Conservation (phyloP, 2,329 filamentous ascomycete species). For the Stagonosporopsis cucurbitacearum region DNA sequence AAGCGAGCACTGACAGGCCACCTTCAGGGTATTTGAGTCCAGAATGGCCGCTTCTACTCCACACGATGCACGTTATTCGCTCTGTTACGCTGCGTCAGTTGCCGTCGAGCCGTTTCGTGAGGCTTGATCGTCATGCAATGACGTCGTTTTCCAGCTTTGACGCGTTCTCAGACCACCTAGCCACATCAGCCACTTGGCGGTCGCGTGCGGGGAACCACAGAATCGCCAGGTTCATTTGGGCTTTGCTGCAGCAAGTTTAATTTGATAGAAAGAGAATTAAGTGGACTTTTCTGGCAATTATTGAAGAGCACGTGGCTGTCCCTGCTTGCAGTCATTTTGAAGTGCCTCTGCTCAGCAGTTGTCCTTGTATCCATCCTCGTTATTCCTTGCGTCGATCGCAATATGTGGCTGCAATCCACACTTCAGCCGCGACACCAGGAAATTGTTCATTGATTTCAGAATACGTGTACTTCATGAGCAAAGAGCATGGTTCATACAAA, state of each 20-base stretch:
- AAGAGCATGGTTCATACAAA: neutral
- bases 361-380: neutral
- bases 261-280: too few relatives aligned
- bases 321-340: neutral
- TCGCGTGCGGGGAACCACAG: conserved; percentile 24
- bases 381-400: conserved; percentile 3
- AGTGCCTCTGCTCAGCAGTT: conserved; percentile 3
- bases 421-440: conserved; percentile 18
- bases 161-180: conserved; percentile 24
- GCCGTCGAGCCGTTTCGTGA: conserved; percentile 28
- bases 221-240: neutral
- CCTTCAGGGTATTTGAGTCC: conserved; percentile 9
- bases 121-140: conserved; percentile 26
- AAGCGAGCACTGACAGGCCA: conserved; percentile 15
- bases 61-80: conserved; percentile 22
- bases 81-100: conserved; percentile 21
- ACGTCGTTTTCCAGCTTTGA: conserved; percentile 28
- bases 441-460: too few relatives aligned
- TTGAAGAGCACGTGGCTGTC: neutral
- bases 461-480: too few relatives aligned
- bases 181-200: conserved; percentile 22
- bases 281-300: neutral
- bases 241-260: neutral
- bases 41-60: conserved; percentile 21
- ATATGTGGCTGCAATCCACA: conserved; percentile 4